phyloP scores from a whole-genome alignment of 805 yeast species.

The Wickerhamomyces bovis region DNA sequence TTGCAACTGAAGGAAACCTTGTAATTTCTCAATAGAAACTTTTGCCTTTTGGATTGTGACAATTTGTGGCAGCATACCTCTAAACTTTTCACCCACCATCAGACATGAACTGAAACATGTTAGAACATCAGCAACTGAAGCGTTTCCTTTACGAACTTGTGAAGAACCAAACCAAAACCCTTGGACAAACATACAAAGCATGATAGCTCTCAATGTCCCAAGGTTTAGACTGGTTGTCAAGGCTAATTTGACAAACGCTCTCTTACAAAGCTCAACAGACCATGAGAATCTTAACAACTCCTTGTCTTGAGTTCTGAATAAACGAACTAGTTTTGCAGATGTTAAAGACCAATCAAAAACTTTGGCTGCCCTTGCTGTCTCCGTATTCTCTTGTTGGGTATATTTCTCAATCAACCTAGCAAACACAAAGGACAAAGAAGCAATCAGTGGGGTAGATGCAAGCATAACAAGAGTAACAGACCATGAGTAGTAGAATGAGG shows the following conservation, averaged over 20 bases:
- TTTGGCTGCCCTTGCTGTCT: slow-evolving; percentile 51
- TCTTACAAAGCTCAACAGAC: slow-evolving; percentile 26
- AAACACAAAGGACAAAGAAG: slow-evolving; percentile 39
- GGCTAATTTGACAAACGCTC: slow-evolving; percentile 38
- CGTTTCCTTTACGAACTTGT: slow-evolving; percentile 46
- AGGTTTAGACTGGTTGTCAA: slow-evolving; percentile 48
- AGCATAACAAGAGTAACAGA: slow-evolving; percentile 72
- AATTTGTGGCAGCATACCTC: slow-evolving; percentile 49
- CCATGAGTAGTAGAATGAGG: slow-evolving; percentile 81
- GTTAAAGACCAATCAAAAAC: slow-evolving; percentile 65
- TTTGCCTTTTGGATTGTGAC: slow-evolving; percentile 64
- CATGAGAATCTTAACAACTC: slow-evolving; percentile 44
- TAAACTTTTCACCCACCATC: slow-evolving; percentile 57
- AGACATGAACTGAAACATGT: slow-evolving; percentile 83
- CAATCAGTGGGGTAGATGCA: slow-evolving; percentile 67
- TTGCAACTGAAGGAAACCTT: slow-evolving; percentile 29
- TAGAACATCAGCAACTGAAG: slow-evolving; percentile 58
- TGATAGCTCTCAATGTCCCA: slow-evolving; percentile 49
- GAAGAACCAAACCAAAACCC: slow-evolving; percentile 88
- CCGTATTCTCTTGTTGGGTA: slow-evolving; percentile 51
- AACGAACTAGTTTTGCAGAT: slow-evolving; percentile 53
- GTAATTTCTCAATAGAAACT: slow-evolving; percentile 55
- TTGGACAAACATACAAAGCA: slow-evolving; percentile 76
- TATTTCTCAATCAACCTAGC: slow-evolving; percentile 45
- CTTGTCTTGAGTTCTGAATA: slow-evolving; percentile 46